Base-by-base conservation (phyloP, 768 basidiomycete genomes). In the Suillus subluteus region DNA sequence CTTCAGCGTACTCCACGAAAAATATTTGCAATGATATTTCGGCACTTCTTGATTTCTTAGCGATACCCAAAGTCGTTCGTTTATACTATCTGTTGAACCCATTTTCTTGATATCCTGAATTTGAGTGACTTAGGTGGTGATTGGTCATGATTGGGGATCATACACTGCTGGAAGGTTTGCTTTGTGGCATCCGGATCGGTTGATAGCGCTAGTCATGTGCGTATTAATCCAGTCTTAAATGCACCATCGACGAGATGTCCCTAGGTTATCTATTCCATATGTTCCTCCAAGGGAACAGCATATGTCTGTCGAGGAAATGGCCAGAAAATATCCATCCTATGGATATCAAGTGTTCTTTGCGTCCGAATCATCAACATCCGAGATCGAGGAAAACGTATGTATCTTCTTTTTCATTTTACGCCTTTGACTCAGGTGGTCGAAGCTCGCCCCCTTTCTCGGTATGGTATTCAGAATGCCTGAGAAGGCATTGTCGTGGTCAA, bases 81-180 rank as follows among this genome's bases (percentile, higher is more conserved):
- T 2, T 37, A 6, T 38, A 18, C 2, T 12, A 38, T 15, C 21
- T 44, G 0, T n/a, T 30, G 58, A 13, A 37, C 21, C 2, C 26
- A 44, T 35, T 44, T 41, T 41, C 35, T 63, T 38, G 65, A 43
- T 12, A 9, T 26, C 16, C 23, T 59, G 5, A 61, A 43, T 61
- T 61, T 2, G 40, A 61, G 40, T 43, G 30, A 16, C 15, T 0
- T 65, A 83, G 89, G 82, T 91, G 13, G 77, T 93, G 65, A 81
- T 93, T 65, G 93, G 91, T 0, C 93, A 94, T 70, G 93, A 95
- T 71, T 94, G 92, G 92, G 93, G 93, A 6, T 79, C 90, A 3
- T 85, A 80, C 67, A 85, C 81, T 15, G 90, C 83, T 2, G 83
- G 82, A 52, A 82, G 92, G 26, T 89, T 95, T 70, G 88, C 90